Evolutionary conservation across 2,329 filamentous ascomycete species (phyloP).

Genomic region (Apiospora pterosperma): DNA sequence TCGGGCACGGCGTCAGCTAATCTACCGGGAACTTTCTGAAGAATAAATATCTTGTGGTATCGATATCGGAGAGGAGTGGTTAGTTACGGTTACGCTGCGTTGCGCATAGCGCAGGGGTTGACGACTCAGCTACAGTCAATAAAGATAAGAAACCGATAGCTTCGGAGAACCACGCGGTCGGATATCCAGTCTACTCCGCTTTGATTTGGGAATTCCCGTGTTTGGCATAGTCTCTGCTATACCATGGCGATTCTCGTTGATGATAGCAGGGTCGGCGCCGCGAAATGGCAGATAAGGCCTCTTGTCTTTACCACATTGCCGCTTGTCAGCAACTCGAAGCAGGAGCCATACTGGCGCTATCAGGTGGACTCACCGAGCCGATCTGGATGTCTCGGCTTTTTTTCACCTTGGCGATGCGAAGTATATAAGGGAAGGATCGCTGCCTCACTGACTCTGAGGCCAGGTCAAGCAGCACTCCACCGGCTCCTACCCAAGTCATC

Average conservation of each 20-base stretch:
- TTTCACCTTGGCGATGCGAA: not conserved
- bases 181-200: not conserved
- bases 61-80: too few species aligned
- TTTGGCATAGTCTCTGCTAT: not conserved
- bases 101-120: not conserved
- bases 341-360: not conserved
- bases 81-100: too few species aligned
- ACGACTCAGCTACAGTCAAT: not conserved
- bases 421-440: not conserved
- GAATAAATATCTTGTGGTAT: too few species aligned
- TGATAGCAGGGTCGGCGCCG: not conserved
- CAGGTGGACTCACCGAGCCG: not conserved
- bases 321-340: not conserved
- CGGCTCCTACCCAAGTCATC: not conserved
- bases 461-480: not conserved
- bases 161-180: not conserved
- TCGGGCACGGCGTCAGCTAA: not conserved
- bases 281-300: not conserved
- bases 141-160: not conserved
- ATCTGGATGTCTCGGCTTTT: not conserved
- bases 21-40: too few species aligned
- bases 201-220: not conserved
- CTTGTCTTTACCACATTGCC: not conserved
- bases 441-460: not conserved
- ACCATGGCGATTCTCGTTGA: not conserved